A percentile compares a stretch with the other conserved stretches of the same genome.
phyloP scores from a whole-genome alignment of 2,329 filamentous ascomycete genomes.

The Cytospora piceae region DNA sequence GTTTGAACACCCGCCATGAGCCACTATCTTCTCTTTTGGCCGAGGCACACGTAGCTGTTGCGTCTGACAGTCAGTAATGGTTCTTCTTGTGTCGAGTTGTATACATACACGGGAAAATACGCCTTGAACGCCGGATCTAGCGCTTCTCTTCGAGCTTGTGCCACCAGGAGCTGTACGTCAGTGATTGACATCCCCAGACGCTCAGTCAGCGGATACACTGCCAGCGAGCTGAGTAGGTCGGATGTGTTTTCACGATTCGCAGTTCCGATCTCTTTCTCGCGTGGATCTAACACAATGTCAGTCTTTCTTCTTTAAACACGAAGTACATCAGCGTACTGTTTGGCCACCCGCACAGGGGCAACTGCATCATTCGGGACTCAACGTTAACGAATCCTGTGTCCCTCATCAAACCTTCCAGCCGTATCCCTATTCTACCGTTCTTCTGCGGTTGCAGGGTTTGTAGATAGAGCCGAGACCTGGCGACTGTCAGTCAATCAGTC shows the following conservation, averaged over 20 bases:
- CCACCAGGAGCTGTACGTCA: slow-evolving; percentile 61
- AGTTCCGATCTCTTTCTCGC: slow-evolving; percentile 56
- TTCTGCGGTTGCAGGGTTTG: slow-evolving; percentile 65
- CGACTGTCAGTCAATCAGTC: slow-evolving; percentile 7
- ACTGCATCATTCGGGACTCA: slow-evolving; percentile 64
- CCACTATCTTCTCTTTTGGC: slow-evolving; percentile 53
- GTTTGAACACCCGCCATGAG: neutral
- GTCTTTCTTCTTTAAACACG: slow-evolving; percentile 5
- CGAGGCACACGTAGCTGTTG: slow-evolving; percentile 64
- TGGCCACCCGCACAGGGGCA: slow-evolving; percentile 73
- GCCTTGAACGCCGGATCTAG: slow-evolving; percentile 60
- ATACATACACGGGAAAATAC: slow-evolving; percentile 64
- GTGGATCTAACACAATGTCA: slow-evolving; percentile 47
- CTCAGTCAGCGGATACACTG: slow-evolving; percentile 60
- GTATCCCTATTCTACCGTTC: slow-evolving; percentile 66
- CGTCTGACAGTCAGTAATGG: slow-evolving; percentile 10
- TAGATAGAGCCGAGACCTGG: slow-evolving; percentile 61
- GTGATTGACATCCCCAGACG: slow-evolving; percentile 57
- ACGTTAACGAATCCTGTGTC: slow-evolving; percentile 70
- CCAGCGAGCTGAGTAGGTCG: slow-evolving; percentile 57
- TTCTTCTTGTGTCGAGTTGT: neutral
- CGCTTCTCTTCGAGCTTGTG: slow-evolving; percentile 58
- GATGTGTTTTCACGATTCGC: slow-evolving; percentile 60
- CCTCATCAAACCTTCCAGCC: slow-evolving; percentile 61
- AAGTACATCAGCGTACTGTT: slow-evolving; percentile 52